phyloP scores from a whole-genome alignment of 169 alveolate genomes.

The Fabrea salina region DNA sequence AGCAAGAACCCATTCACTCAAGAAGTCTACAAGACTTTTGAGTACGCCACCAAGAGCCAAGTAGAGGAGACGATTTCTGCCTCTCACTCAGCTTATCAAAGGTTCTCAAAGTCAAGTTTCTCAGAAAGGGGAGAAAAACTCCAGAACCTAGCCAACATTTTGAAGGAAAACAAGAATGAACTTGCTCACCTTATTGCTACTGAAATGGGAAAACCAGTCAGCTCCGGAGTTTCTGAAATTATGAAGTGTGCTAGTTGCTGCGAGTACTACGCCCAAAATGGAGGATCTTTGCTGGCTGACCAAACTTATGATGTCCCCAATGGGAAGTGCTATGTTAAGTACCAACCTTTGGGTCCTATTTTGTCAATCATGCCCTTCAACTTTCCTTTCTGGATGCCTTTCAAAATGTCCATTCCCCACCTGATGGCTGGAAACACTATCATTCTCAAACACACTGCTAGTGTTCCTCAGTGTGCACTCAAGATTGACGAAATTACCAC shows the following conservation, averaged over 20 bases:
- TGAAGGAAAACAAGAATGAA: constrained; percentile 25
- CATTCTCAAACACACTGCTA: constrained; percentile 48
- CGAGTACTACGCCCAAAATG: constrained; percentile 36
- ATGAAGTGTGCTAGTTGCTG: constrained; percentile 40
- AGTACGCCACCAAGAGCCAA: no score
- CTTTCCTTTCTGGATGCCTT: constrained; percentile 42
- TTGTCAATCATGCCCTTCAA: constrained; percentile 39
- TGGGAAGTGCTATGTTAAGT: constrained; percentile 37
- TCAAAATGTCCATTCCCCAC: constrained; percentile 44
- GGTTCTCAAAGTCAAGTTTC: constrained; percentile 17
- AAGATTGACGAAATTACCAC: neutral
- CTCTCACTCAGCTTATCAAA: no score
- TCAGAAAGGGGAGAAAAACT: constrained; percentile 40
- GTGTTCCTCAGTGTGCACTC: constrained; percentile 39
- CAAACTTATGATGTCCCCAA: constrained; percentile 24
- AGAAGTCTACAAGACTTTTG: no score
- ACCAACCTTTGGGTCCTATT: constrained; percentile 54
- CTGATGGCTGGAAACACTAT: constrained; percentile 55
- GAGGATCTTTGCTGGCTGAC: constrained; percentile 26
- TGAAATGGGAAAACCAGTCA: constrained; percentile 67
- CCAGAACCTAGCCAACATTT: neutral
- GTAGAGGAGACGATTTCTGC: no score
- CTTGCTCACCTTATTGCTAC: constrained; percentile 44
- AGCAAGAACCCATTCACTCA: no score
- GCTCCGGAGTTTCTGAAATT: constrained; percentile 43